phyloP scores from a whole-genome alignment of 2,329 filamentous ascomycete genomes.

The Metarhizium robertsii region DNA sequence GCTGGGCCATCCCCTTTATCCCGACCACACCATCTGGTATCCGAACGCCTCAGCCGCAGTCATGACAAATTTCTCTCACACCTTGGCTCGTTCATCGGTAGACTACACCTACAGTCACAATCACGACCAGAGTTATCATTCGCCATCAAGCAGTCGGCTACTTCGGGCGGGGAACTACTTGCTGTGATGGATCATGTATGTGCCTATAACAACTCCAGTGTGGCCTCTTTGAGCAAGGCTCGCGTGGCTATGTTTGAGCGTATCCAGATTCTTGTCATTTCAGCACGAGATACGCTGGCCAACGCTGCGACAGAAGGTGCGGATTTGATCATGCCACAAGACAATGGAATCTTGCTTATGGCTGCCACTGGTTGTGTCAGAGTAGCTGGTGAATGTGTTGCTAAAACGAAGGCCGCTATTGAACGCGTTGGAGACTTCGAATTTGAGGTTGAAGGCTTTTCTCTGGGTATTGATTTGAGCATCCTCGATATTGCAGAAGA shows the following conservation, averaged over 20 bases:
- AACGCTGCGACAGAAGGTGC: slow-evolving; percentile 61
- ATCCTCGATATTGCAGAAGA: slow-evolving; percentile 36
- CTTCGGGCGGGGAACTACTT: slow-evolving; percentile 71
- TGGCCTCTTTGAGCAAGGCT: slow-evolving; percentile 56
- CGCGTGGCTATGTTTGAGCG: slow-evolving; percentile 70
- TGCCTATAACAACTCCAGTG: slow-evolving; percentile 62
- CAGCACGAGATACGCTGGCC: slow-evolving; percentile 70
- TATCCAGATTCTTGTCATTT: slow-evolving; percentile 70
- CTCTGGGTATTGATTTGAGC: slow-evolving; percentile 46
- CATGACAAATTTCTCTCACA: slow-evolving; percentile 87
- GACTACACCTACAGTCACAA: slow-evolving; percentile 83
- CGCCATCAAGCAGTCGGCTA: slow-evolving; percentile 75
- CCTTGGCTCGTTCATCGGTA: slow-evolving; percentile 85
- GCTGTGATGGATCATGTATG: slow-evolving; percentile 75
- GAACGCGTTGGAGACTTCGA: slow-evolving; percentile 89
- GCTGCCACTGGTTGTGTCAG: slow-evolving; percentile 84
- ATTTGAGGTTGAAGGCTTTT: slow-evolving; percentile 56
- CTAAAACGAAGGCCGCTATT: slow-evolving; percentile 75
- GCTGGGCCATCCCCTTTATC: slow-evolving; percentile 55
- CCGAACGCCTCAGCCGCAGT: slow-evolving; percentile 66
- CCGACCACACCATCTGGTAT: slow-evolving; percentile 66
- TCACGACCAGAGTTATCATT: slow-evolving; percentile 74
- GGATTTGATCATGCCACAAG: slow-evolving; percentile 70
- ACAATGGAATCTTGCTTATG: slow-evolving; percentile 64
- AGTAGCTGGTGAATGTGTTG: slow-evolving; percentile 83